phyloP scores from a whole-genome alignment of 116 monocot genomes.

The Dioscorea cayenensis region DNA sequence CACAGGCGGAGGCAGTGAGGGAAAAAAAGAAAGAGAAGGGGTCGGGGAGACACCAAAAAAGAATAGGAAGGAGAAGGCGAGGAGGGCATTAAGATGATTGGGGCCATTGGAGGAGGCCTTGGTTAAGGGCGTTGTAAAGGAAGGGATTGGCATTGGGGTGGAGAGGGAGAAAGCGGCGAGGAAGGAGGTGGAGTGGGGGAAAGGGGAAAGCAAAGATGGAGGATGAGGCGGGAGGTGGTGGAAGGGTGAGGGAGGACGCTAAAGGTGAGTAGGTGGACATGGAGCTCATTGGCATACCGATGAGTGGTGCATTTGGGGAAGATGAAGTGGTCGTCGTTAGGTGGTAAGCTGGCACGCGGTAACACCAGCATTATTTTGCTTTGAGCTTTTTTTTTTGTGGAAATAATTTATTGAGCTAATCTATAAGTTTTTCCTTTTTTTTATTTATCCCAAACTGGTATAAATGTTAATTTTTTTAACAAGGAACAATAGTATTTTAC shows the following conservation, averaged over 20 bases:
- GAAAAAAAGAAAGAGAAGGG: conserved; percentile 44
- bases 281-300: conserved; percentile 27
- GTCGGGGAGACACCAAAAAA: conserved; percentile 20
- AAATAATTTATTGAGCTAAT: too few relatives aligned
- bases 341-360: conserved; percentile 1
- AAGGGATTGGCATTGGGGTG: conserved; percentile 19
- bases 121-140: conserved; percentile 48
- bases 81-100: conserved; percentile 11
- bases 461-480: too few relatives aligned
- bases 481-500: too few relatives aligned
- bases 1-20: conserved; percentile 33
- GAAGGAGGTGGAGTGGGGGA: conserved; percentile 21
- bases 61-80: conserved; percentile 42
- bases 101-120: conserved; percentile 28
- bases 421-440: too few relatives aligned
- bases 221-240: conserved; percentile 21
- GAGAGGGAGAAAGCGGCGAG: conserved; percentile 31
- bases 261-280: conserved; percentile 42
- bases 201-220: conserved; percentile 37
- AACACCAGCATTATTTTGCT: background rate
- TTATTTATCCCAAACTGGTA: too few relatives aligned
- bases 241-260: conserved; percentile 28
- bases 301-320: conserved; percentile 26
- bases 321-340: conserved; percentile 3
- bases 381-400: too few relatives aligned